A percentile compares a stretch with the other conserved stretches of the same genome.
Conservation (phyloP, 1,284 basidiomycete genomes). For the Malassezia psittaci region DNA sequence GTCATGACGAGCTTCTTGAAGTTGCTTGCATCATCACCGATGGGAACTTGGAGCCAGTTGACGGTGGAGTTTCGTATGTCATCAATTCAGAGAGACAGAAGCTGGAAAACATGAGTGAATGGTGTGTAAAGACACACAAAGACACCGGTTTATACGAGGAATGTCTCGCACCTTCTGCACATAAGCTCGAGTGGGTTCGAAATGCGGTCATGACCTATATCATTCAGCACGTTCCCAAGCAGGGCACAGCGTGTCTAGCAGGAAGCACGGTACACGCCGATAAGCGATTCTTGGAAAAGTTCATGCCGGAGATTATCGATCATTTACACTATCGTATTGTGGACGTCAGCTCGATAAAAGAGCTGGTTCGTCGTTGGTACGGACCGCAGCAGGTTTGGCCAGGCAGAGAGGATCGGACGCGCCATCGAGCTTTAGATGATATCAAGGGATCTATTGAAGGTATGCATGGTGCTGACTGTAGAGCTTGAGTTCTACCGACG, state of each 20-base stretch:
- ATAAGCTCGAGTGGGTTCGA: constrained; percentile 48
- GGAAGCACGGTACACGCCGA: constrained; percentile 74
- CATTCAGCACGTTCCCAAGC: constrained; percentile 50
- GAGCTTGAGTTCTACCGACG: constrained; percentile 52
- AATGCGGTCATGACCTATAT: constrained; percentile 50
- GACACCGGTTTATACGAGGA: constrained; percentile 25
- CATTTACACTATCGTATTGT: constrained; percentile 52
- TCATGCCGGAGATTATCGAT: constrained; percentile 58
- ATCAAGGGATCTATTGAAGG: constrained; percentile 61
- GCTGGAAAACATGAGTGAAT: constrained; percentile 52
- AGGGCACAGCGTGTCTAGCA: constrained; percentile 59
- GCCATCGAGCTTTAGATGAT: constrained; percentile 59
- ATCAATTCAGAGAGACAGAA: constrained; percentile 58
- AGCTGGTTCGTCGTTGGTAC: constrained; percentile 69
- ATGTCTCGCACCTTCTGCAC: constrained; percentile 21
- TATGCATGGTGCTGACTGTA: constrained; percentile 3
- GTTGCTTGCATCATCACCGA: constrained; percentile 68
- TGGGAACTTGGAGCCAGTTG: constrained; percentile 63
- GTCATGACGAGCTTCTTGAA: constrained; percentile 64
- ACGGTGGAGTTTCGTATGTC: constrained; percentile 62
- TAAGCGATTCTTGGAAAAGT: constrained; percentile 59
- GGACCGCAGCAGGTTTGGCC: constrained; percentile 50
- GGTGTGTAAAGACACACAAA: constrained; percentile 29
- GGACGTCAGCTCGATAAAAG: constrained; percentile 60
- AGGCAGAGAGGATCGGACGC: constrained; percentile 9